These are phyloP conservation scores for Mycena rebaudengoi DNA, from an alignment of 768 basidiomycete genomes.

Conservation along the genomic window DNA sequence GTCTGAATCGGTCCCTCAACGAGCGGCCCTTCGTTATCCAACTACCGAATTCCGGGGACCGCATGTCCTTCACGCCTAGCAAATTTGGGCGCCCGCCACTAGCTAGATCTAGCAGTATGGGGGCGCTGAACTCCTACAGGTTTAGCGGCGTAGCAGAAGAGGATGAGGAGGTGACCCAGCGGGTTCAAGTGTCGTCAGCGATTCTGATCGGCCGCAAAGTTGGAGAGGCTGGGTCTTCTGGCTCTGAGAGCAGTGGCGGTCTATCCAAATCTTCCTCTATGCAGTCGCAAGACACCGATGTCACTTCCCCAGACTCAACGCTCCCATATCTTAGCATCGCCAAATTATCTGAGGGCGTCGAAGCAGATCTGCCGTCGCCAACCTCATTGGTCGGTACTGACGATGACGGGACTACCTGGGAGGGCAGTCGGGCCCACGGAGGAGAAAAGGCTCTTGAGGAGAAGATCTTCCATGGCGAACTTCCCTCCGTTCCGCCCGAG, in stretches of 20 bases:
- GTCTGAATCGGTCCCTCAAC: conserved; percentile 69
- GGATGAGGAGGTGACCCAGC: conserved; percentile 72
- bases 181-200: conserved; percentile 51
- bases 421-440: conserved; percentile 46
- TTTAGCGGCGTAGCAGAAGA: conserved; percentile 54
- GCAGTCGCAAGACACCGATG: conserved; percentile 56
- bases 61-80: conserved; percentile 56
- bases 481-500: conserved; percentile 50
- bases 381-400: conserved; percentile 58
- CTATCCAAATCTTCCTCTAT: conserved; percentile 57
- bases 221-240: conserved; percentile 54
- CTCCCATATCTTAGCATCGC: conserved; percentile 41
- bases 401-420: conserved; percentile 68
- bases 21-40: conserved; percentile 74
- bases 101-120: conserved; percentile 44
- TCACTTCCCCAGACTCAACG: conserved; percentile 56
- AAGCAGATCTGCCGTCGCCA: conserved; percentile 60
- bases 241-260: conserved; percentile 61
- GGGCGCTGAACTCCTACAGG: conserved; percentile 46
- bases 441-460: conserved; percentile 52
- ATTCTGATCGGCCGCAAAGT: conserved; percentile 34
- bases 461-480: conserved; percentile 61
- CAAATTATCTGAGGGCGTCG: conserved; percentile 43
- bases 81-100: conserved; percentile 53
- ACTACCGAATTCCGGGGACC: conserved; percentile 60